These are phyloP conservation scores for Tylopilus microsporus DNA, from an alignment of 1,284 basidiomycete genomes.

Conservation along the genomic window DNA sequence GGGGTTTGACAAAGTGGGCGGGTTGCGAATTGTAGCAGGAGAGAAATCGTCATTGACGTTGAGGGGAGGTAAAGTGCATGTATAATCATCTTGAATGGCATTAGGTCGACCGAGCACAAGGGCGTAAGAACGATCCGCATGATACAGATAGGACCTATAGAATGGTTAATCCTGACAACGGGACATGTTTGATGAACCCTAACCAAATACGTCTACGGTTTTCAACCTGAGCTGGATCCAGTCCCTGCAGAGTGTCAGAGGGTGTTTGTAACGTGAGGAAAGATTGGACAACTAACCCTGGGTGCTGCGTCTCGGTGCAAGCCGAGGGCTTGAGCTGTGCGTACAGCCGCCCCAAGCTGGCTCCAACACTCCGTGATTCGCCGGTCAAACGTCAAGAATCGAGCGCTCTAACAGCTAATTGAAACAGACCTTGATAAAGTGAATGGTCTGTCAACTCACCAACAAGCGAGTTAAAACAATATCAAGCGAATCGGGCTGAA, in stretches of 20 bases:
- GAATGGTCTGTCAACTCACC: constrained; percentile 43
- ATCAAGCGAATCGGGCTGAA: constrained; percentile 86
- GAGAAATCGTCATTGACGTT: constrained; percentile 75
- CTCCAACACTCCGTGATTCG: constrained; percentile 94
- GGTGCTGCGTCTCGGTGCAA: constrained; percentile 88
- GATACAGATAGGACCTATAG: constrained; percentile 81
- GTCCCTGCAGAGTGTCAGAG: constrained; percentile 44
- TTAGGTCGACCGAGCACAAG: constrained; percentile 87
- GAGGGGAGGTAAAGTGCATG: constrained; percentile 75
- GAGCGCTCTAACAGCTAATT: constrained; percentile 60
- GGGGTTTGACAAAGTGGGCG: constrained; percentile 61
- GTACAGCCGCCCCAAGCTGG: constrained; percentile 85
- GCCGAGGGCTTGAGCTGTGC: constrained; percentile 92
- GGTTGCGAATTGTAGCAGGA: constrained; percentile 39
- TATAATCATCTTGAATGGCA: constrained; percentile 82
- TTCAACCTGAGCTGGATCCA: constrained; percentile 79
- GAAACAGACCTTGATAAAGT: constrained; percentile 6
- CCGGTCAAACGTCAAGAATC: constrained; percentile 86
- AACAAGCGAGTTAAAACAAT: constrained; percentile 83
- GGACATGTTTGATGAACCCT: constrained; percentile 11
- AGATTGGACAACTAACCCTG: constrained; percentile 49
- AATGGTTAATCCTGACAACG: constrained; percentile 7
- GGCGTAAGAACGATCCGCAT: constrained; percentile 90
- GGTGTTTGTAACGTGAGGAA: constrained; percentile 4
- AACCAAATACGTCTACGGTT: constrained; percentile 88